These are phyloP conservation scores for Boechera divaricarpa DNA, from an alignment of 345 rosid species.

Conservation along the genomic window DNA sequence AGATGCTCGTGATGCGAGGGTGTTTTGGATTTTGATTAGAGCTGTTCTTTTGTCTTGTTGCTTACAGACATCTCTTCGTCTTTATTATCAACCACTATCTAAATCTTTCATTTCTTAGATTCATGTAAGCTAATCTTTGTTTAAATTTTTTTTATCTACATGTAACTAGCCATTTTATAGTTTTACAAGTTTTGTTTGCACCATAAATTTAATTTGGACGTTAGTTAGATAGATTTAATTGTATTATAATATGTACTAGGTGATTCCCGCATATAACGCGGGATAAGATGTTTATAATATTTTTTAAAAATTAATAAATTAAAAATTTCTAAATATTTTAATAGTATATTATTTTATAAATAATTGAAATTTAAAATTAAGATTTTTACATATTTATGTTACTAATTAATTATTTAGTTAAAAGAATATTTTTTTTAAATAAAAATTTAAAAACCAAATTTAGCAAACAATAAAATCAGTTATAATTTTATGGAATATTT, in stretches of 20 bases:
- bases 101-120: background rate
- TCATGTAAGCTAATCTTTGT: background rate
- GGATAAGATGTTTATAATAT: too few species aligned
- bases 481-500: too few species aligned
- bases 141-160: background rate
- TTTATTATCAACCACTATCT: slow-evolving; percentile 16
- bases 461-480: too few species aligned
- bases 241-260: background rate
- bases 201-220: background rate
- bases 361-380: too few species aligned
- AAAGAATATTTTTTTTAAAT: too few species aligned
- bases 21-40: slow-evolving; percentile 42
- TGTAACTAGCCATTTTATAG: background rate
- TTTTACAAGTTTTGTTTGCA: background rate
- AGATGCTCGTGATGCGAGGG: slow-evolving; percentile 37
- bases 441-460: too few species aligned
- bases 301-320: too few species aligned
- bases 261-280: too few species aligned
- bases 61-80: slow-evolving; percentile 3
- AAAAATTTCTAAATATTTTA: too few species aligned
- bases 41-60: slow-evolving; percentile 37
- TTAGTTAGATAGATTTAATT: slow-evolving; percentile 16
- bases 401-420: too few species aligned
- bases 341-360: too few species aligned
- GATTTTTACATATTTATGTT: too few species aligned